Percentiles rank a stretch among this genome's conserved stretches.
These are phyloP conservation scores for Macrotyloma uniflorum DNA, from an alignment of 306 rosid genomes.

Conservation along the genomic window DNA sequence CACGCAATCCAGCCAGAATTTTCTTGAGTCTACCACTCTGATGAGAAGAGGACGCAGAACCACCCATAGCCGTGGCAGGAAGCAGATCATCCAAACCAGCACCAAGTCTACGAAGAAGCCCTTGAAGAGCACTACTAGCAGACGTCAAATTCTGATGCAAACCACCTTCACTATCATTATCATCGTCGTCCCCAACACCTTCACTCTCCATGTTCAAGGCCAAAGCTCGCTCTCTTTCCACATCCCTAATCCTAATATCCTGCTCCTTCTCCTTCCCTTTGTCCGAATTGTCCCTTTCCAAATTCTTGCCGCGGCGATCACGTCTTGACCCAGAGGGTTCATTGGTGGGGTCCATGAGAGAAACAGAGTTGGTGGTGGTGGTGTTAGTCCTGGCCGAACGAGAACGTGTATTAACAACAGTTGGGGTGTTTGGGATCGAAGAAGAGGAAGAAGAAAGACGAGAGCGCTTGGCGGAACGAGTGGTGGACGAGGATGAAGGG, in stretches of 20 bases:
- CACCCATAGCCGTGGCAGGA: slow-evolving; percentile 65
- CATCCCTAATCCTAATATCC: slow-evolving; percentile 71
- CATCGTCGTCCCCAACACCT: slow-evolving; percentile 58
- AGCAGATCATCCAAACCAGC: slow-evolving; percentile 90
- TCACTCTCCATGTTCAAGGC: slow-evolving; percentile 66
- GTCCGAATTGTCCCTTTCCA: slow-evolving; percentile 68
- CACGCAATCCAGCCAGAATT: slow-evolving; percentile 75
- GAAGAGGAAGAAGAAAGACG: slow-evolving; percentile 55
- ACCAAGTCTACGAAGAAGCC: slow-evolving; percentile 85
- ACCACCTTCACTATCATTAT: slow-evolving; percentile 82
- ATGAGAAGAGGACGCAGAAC: slow-evolving; percentile 69
- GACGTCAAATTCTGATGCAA: slow-evolving; percentile 78
- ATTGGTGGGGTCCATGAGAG: slow-evolving; percentile 73
- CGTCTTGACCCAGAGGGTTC: slow-evolving; percentile 92
- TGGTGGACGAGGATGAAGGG: slow-evolving; percentile 81
- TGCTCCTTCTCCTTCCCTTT: slow-evolving; percentile 85
- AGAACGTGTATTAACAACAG: slow-evolving; percentile 66
- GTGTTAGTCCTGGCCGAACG: slow-evolving; percentile 54
- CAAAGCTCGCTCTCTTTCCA: slow-evolving; percentile 60
- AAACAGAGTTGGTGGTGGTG: slow-evolving; percentile 30
- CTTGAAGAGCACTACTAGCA: slow-evolving; percentile 89
- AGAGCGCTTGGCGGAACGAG: slow-evolving; percentile 73
- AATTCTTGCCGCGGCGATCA: slow-evolving; percentile 62
- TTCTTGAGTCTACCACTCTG: slow-evolving; percentile 88
- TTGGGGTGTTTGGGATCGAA: background rate